These are phyloP conservation scores for Madurella mycetomatis DNA, from an alignment of 2,329 filamentous ascomycete species.

Conservation along the genomic window DNA sequence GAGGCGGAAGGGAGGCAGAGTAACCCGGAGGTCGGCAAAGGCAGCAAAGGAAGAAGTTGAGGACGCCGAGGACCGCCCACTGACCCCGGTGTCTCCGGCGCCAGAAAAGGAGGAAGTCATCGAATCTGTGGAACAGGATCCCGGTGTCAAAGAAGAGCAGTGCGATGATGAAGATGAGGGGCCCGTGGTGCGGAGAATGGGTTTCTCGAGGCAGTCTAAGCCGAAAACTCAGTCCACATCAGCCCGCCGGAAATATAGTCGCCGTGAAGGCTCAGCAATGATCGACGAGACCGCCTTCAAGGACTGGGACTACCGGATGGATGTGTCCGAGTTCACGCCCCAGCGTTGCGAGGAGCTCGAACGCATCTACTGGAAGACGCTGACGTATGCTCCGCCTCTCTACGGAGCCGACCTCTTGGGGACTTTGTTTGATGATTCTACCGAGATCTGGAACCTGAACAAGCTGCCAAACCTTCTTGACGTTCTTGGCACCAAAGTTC, in stretches of 20 bases:
- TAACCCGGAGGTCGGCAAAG: conserved; percentile 23
- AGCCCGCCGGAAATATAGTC: conserved; percentile 81
- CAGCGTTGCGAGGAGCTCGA: conserved; percentile 94
- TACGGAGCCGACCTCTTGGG: conserved; percentile 97
- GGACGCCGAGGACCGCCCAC: conserved; percentile 47
- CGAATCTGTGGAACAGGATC: conserved; percentile 49
- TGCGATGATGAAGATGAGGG: conserved; percentile 44
- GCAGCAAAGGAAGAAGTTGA: conserved; percentile 36
- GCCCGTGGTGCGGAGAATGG: conserved; percentile 45
- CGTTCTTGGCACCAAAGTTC: conserved; percentile 89
- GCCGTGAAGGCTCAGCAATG: conserved; percentile 69
- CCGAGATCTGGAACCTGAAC: conserved; percentile 86
- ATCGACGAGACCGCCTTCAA: conserved; percentile 89
- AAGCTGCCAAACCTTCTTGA: conserved; percentile 91
- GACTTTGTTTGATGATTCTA: conserved; percentile 84
- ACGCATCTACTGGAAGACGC: conserved; percentile 92
- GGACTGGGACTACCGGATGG: conserved; percentile 84
- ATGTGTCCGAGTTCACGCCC: conserved; percentile 80
- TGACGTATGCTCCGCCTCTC: conserved; percentile 90
- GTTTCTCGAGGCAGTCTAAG: conserved; percentile 43
- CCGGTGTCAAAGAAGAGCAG: conserved; percentile 37
- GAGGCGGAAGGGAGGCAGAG: conserved; percentile 25
- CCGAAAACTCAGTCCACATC: conserved; percentile 70
- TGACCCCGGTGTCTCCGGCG: conserved; percentile 55
- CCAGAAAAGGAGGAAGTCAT: conserved; percentile 37